Evolutionary conservation across 1,139 yeast species (phyloP), one percentile per base, ranked within the genome.

Genomic region (Arxiozyma slooffiae): DNA sequence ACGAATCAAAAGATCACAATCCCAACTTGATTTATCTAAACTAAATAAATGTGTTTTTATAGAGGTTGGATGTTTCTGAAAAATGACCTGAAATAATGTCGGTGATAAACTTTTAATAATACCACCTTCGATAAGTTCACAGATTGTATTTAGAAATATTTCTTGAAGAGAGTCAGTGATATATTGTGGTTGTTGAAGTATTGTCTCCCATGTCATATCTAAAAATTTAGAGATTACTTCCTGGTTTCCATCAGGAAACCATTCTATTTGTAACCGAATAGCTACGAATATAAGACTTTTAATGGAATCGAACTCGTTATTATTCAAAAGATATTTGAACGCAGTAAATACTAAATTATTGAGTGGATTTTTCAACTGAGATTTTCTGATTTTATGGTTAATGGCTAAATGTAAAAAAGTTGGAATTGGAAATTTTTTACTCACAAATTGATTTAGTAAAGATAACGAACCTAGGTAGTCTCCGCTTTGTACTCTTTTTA

Each of bases 1-100:
- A 30, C 70, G 69, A 62, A 95, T 85, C 36, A 86, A 68, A 34
- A 82, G 66, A 65, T 89, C 95, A 44, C 88, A 74, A 62, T 89
- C 96, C 52, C 89, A 72, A n/a, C 79, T 73, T 3, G 69, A 58
- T 14, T 84, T 73, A 59, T 87, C 88, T 23, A 88, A 66, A 11
- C 79, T 67, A 58, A 94, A 82, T 17, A 88, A 69, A 23, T 87
- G 63, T 52, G 81, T 81, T 44, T 87, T 87, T 21, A 88, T 70
- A 1, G 70, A 62, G 3, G 73, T 74, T 1, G 50, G 50, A 22
- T 21, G 44, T 23, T 20, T 66, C 55, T 0, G 76, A 72, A 56
- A 78, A 80, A 48, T 71, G 17, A 71, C 74, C 57, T 79, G 79
- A 55, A 86, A 74, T 1, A 87, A 71, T 0, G 66, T 56, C 0